These are phyloP conservation scores for Irineochytrium annulatum DNA, from an alignment of 192 early-diverging fungal species.

Conservation along the genomic window DNA sequence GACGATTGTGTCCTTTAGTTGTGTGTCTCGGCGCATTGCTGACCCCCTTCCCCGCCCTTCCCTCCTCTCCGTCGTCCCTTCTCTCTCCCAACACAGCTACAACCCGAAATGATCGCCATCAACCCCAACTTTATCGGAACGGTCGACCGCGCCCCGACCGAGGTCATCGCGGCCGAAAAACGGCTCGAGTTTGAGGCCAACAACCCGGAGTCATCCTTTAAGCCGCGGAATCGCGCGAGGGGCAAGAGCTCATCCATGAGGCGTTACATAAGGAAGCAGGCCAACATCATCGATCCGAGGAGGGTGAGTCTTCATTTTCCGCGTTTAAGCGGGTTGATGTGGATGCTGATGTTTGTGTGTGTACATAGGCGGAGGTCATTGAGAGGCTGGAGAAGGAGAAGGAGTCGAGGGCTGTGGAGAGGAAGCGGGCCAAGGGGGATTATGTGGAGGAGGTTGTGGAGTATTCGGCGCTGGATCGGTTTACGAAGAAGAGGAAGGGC, in stretches of 20 bases:
- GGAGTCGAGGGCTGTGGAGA: slow-evolving; percentile 23
- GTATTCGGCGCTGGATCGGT: slow-evolving; percentile 63
- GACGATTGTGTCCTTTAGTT: too few relatives aligned
- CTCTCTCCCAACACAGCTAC: slow-evolving; percentile 46
- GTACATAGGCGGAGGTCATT: not conserved
- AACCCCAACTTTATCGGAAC: slow-evolving; percentile 78
- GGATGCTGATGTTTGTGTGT: not conserved
- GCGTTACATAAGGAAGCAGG: slow-evolving; percentile 72
- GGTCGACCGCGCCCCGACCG: slow-evolving; percentile 63
- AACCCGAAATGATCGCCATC: slow-evolving; percentile 88
- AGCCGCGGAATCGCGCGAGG: slow-evolving; percentile 56
- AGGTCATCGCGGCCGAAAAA: slow-evolving; percentile 55
- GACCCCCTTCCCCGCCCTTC: too few relatives aligned
- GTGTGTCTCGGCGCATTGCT: too few relatives aligned
- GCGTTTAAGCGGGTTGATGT: not conserved
- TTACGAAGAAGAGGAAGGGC: slow-evolving; percentile 25
- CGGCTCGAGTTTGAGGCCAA: slow-evolving; percentile 56
- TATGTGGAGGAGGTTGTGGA: slow-evolving; percentile 42
- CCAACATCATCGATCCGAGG: slow-evolving; percentile 75
- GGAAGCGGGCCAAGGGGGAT: slow-evolving; percentile 42
- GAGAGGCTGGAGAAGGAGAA: slow-evolving; percentile 52
- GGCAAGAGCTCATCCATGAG: slow-evolving; percentile 74
- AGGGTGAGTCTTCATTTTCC: slow-evolving; percentile 40
- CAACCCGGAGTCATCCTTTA: slow-evolving; percentile 44
- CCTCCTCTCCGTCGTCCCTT: slow-evolving; percentile 14